phyloP scores from a whole-genome alignment of 768 basidiomycete species.

The Leccinellum rugosiceps region DNA sequence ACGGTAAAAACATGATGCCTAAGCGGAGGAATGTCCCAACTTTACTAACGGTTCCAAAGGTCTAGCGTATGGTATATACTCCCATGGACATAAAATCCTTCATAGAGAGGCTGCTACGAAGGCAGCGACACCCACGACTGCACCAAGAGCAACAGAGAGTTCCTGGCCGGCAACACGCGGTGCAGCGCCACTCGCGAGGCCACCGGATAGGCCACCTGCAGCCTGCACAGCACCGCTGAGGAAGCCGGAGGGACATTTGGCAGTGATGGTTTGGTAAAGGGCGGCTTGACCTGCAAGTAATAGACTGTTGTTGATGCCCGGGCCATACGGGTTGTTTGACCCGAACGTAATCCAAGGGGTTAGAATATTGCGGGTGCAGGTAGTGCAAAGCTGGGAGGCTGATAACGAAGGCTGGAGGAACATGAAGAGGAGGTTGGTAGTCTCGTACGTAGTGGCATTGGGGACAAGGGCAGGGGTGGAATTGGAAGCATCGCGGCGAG shows the following conservation, averaged over 20 bases:
- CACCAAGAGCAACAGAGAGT: constrained; percentile 27
- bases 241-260: constrained; percentile 71
- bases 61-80: constrained; percentile 19
- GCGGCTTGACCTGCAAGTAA: constrained; percentile 62
- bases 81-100: constrained; percentile 1
- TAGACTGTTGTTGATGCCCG: constrained; percentile 62
- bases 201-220: constrained; percentile 53
- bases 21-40: constrained; percentile 21
- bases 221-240: constrained; percentile 64
- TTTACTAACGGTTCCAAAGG: constrained; percentile 18
- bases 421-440: constrained; percentile 76
- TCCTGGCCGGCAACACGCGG: constrained; percentile 24
- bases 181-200: constrained; percentile 33
- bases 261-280: constrained; percentile 61
- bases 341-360: constrained; percentile 77
- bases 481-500: constrained; percentile 27
- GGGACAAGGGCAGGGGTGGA: constrained; percentile 38
- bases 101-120: constrained; percentile 31
- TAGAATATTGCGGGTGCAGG: constrained; percentile 78
- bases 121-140: constrained; percentile 33
- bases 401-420: constrained; percentile 57
- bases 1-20: constrained; percentile 10
- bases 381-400: constrained; percentile 62
- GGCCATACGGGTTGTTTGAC: constrained; percentile 65
- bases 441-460: constrained; percentile 51